Evolutionary conservation across 75 land plant genomes (phyloP).

Genomic region (Selaginella tamariscina): DNA sequence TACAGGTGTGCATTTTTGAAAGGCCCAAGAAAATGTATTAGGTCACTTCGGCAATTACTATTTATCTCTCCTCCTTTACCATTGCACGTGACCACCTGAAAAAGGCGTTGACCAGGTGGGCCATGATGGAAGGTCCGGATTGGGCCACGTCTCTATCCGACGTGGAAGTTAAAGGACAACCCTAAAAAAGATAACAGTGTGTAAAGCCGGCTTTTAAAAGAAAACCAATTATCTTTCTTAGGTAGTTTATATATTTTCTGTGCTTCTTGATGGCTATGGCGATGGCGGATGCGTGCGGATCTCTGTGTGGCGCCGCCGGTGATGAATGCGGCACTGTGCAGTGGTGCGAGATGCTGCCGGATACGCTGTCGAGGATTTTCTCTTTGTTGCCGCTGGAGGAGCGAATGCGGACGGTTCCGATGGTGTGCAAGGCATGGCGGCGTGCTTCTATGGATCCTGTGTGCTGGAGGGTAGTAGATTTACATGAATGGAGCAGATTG

Average conservation of each 20-base stretch:
- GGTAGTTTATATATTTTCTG: too few species aligned
- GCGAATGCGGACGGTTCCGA: background rate
- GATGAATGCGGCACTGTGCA: background rate
- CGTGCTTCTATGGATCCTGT: background rate
- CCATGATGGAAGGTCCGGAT: background rate
- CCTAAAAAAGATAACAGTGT: background rate
- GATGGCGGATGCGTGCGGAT: background rate
- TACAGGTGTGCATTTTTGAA: too few species aligned
- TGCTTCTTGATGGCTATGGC: background rate
- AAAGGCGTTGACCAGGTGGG: too few species aligned
- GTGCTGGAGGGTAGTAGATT: background rate
- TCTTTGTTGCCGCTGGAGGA: background rate
- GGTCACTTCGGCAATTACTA: too few species aligned
- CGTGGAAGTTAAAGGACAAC: background rate
- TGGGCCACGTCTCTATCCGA: background rate
- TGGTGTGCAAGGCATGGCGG: background rate
- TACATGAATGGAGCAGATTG: background rate
- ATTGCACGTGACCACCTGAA: too few species aligned
- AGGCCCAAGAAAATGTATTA: too few species aligned
- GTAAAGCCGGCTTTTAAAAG: background rate
- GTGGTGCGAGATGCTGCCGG: background rate
- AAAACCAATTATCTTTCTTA: too few species aligned
- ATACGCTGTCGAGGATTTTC: background rate
- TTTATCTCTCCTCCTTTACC: too few species aligned
- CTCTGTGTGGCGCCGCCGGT: background rate